Evolutionary conservation across 1,139 yeast species (phyloP).

Genomic region (Blastobotrys petasosporus): DNA sequence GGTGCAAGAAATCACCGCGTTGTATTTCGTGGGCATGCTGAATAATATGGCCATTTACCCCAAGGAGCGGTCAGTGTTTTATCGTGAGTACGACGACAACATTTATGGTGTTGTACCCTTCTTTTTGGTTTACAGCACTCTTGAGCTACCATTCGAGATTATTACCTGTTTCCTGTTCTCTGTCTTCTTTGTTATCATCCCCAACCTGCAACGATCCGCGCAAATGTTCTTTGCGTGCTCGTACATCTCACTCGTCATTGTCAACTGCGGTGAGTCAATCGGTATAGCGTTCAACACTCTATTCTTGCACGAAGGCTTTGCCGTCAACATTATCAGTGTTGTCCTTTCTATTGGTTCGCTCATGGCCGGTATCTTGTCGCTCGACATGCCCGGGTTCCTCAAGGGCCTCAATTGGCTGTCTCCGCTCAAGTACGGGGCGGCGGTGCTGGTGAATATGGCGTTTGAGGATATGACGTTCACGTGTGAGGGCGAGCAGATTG

Average conservation of each 20-base stretch:
- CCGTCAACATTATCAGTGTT: slow-evolving; percentile 62
- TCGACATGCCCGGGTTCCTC: slow-evolving; percentile 64
- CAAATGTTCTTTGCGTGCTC: slow-evolving; percentile 63
- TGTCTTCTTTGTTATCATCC: slow-evolving; percentile 56
- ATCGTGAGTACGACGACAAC: slow-evolving; percentile 71
- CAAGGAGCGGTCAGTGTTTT: slow-evolving; percentile 63
- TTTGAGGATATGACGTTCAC: slow-evolving; percentile 40
- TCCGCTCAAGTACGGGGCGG: slow-evolving; percentile 67
- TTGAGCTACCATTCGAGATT: slow-evolving; percentile 72
- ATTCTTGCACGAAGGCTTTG: slow-evolving; percentile 71
- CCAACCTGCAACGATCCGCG: slow-evolving; percentile 68
- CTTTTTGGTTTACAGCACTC: slow-evolving; percentile 54
- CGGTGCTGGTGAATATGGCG: slow-evolving; percentile 46
- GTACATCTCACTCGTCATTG: slow-evolving; percentile 48
- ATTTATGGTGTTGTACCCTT: slow-evolving; percentile 66
- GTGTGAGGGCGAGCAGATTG: slow-evolving; percentile 37
- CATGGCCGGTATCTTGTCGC: slow-evolving; percentile 85
- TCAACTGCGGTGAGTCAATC: slow-evolving; percentile 75
- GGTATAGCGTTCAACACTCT: slow-evolving; percentile 76
- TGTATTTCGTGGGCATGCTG: slow-evolving; percentile 74
- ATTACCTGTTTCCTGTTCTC: slow-evolving; percentile 55
- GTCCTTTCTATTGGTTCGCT: slow-evolving; percentile 62
- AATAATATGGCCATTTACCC: slow-evolving; percentile 75
- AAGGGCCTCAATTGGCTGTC: slow-evolving; percentile 64
- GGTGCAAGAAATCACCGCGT: slow-evolving; percentile 64